Conservation (phyloP, 148 eudicot species). For the Dysphania ambrosioides region DNA sequence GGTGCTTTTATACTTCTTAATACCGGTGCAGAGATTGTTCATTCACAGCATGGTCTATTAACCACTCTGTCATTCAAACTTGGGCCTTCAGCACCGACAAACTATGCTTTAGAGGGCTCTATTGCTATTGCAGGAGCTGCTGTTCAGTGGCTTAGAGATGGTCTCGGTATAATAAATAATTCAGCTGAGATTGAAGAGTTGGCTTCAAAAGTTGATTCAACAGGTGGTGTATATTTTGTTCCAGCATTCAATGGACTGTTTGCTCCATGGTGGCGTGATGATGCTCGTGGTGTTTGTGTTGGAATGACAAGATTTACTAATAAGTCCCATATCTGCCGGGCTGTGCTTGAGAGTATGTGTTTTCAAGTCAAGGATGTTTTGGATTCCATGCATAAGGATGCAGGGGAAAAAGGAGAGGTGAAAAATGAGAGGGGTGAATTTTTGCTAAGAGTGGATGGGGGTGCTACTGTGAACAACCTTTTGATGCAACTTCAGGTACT, state of each 20-base stretch:
- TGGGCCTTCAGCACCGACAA: conserved; percentile 71
- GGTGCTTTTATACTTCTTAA: conserved; percentile 95
- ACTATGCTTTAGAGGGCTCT: conserved; percentile 96
- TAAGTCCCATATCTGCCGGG: conserved; percentile 83
- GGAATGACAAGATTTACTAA: conserved; percentile 94
- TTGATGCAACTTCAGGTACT: conserved; percentile 91
- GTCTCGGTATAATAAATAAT: conserved; percentile 69
- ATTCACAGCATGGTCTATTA: conserved; percentile 76
- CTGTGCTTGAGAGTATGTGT: conserved; percentile 97
- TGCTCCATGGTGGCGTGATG: conserved; percentile 99
- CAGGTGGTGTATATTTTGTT: conserved; percentile 94
- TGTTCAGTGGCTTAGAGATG: conserved; percentile 96
- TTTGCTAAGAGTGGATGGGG: conserved; percentile 94
- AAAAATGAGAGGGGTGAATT: conserved; percentile 75
- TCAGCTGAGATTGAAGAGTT: conserved; percentile 87
- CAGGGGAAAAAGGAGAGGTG: conserved; percentile 57
- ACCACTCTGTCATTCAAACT: conserved; percentile 88
- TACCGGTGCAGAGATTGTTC: conserved; percentile 66
- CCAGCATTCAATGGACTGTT: conserved; percentile 96
- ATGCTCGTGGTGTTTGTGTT: conserved; percentile 92
- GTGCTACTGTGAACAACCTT: conserved; percentile 85
- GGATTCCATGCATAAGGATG: conserved; percentile 96
- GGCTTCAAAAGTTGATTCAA: conserved; percentile 75
- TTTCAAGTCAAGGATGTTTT: conserved; percentile 95
- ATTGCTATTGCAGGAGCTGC: conserved; percentile 99